Evolutionary conservation across 2,329 filamentous ascomycete genomes (phyloP), one percentile per base, ranked within the genome.

Genomic region (Neofusicoccum sp.): DNA sequence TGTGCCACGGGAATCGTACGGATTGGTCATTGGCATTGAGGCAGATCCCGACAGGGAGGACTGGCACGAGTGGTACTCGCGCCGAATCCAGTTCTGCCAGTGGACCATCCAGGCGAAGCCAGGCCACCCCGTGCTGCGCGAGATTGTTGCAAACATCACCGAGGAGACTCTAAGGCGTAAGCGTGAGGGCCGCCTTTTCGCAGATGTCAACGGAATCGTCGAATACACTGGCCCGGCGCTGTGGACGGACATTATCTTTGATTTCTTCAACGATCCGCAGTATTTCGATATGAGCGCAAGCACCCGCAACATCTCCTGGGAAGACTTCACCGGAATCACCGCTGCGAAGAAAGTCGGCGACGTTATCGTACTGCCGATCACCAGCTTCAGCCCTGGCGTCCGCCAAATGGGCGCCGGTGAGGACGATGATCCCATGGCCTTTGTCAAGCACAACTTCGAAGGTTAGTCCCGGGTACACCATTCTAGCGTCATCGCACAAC

Each of bases 41-140:
- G 95, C 95, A 4, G 95, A 99, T 73, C 93, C 95, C 0, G 93
- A 98, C 76, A 87, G 95, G 52, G 85, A 87, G 3, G 95, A 99
- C 76, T 99, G 95, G 95, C 85, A 87, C 39, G 83, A 97, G 1
- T 98, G 94, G 95, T 99, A 98, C 81, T 95, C 92, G 67, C 90
- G 95, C 64, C 87, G 94, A 67, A 93, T 99, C 65, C 95, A 98
- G 75, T 98, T 99, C 78, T 99, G 95, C 79, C 95, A 99, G 77
- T 99, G 95, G 95, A 99, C 95, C 1, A 97, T 99, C 66, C 94
- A 98, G 77, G 83, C 91, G 63, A 99, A 99, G 78, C 90, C 94
- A 0, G 95, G 95, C 9, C 95, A 99, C 75, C 95, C 95, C 0
- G 87, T 97, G 11, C 84, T 99, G 64, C 87, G 93, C 66, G 92